Conservation (phyloP, 2,329 filamentous ascomycete genomes). For the Diplodia seriata region DNA sequence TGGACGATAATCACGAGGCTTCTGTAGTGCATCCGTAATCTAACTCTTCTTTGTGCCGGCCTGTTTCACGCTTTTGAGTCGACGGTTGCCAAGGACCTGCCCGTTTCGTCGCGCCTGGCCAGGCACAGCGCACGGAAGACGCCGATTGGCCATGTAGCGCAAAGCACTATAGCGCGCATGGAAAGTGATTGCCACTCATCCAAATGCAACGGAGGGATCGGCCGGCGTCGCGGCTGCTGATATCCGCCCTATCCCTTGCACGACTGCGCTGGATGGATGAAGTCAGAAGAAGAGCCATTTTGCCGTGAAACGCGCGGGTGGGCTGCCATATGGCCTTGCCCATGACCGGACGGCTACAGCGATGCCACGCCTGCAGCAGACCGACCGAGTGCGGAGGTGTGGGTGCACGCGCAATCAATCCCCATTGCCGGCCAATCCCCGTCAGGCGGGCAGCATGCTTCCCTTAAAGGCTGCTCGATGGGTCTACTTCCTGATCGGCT, state of each 20-base stretch:
- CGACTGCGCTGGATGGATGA: constrained; percentile 14
- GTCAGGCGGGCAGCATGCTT: constrained; percentile 2
- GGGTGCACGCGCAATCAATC: constrained; percentile 7
- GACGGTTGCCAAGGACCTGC: constrained; percentile 22
- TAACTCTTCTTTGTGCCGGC: not conserved
- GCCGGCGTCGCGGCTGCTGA: constrained; percentile 2
- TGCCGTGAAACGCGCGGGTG: constrained; percentile 24
- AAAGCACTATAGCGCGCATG: constrained; percentile 13
- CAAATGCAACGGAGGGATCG: constrained; percentile 15
- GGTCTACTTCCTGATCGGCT: constrained; percentile 7
- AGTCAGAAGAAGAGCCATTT: constrained; percentile 6
- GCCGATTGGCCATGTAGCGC: constrained; percentile 5
- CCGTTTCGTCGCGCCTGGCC: constrained; percentile 4
- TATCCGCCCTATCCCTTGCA: constrained; percentile 22
- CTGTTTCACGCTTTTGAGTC: constrained; percentile 19
- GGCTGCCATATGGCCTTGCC: not conserved
- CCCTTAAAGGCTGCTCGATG: constrained; percentile 17
- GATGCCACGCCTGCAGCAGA: constrained; percentile 1
- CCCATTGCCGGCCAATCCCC: constrained; percentile 1
- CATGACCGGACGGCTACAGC: not conserved
- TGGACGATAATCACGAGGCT: not conserved
- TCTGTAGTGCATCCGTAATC: constrained; percentile 14
- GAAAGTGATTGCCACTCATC: constrained; percentile 24
- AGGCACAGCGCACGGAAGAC: constrained; percentile 7
- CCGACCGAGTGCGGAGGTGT: constrained; percentile 11